Conservation (phyloP, 1,284 basidiomycete genomes). For the Cutaneotrichosporon spelunceum region DNA sequence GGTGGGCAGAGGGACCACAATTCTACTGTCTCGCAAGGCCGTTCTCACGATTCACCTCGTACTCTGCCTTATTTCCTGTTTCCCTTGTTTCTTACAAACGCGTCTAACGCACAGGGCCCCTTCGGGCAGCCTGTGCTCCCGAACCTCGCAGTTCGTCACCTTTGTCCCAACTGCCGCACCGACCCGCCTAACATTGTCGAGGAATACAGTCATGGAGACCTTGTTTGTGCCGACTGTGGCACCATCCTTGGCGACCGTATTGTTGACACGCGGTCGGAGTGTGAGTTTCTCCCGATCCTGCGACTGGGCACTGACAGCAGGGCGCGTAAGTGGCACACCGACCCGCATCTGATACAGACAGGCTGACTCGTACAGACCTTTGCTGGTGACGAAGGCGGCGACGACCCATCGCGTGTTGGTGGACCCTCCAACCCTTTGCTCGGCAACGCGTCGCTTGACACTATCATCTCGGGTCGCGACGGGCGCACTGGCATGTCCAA, state of each 20-base stretch:
- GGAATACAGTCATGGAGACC: constrained; percentile 94
- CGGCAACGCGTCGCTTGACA: constrained; percentile 60
- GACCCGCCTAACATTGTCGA: constrained; percentile 92
- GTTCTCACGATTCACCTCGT: no score
- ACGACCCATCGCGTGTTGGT: constrained; percentile 99
- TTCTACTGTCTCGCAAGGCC: neutral
- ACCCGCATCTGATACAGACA: neutral
- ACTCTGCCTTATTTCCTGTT: neutral
- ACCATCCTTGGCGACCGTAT: constrained; percentile 92
- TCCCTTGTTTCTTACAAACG: neutral
- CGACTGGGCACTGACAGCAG: constrained; percentile 26
- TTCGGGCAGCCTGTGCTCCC: constrained; percentile 58
- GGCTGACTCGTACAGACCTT: constrained; percentile 67
- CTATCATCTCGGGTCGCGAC: constrained; percentile 90
- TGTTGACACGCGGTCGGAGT: constrained; percentile 97
- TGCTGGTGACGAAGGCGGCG: constrained; percentile 91
- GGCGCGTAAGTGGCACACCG: constrained; percentile 63
- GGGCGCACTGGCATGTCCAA: constrained; percentile 88
- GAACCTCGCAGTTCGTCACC: constrained; percentile 79
- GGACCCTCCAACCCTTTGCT: constrained; percentile 88
- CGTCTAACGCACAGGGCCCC: constrained; percentile 31
- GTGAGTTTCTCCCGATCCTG: constrained; percentile 49
- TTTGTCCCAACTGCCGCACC: constrained; percentile 90
- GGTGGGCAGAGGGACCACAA: neutral
- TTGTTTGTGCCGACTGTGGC: constrained; percentile 95